Percentiles rank a stretch among this genome's conserved stretches.
Evolutionary conservation across 106 monocot genomes (phyloP).

Genomic region (Alisma plantagoaquatica): DNA sequence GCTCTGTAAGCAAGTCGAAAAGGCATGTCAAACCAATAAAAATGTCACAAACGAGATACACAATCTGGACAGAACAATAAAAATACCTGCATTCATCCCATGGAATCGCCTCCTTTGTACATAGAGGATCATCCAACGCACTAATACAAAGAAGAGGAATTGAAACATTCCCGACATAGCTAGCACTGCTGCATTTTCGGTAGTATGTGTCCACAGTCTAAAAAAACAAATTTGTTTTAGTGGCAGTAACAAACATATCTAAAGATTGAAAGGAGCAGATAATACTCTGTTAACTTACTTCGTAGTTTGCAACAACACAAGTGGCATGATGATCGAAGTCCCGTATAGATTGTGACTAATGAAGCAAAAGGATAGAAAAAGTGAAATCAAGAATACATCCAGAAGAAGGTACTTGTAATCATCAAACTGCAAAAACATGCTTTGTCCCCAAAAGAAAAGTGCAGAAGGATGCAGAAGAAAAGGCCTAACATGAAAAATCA

Average conservation of each 20-base stretch:
- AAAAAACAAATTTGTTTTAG: constrained; percentile 1
- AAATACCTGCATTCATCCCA: constrained; percentile 82
- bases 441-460: too few relatives aligned
- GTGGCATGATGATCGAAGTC: constrained; percentile 77
- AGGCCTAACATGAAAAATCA: too few relatives aligned
- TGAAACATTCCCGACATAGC: constrained; percentile 36
- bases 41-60: background rate
- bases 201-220: constrained; percentile 82
- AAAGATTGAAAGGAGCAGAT: background rate
- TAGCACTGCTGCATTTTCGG: constrained; percentile 49
- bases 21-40: too few relatives aligned
- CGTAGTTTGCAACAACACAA: constrained; percentile 46
- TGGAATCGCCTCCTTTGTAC: constrained; percentile 87
- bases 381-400: background rate
- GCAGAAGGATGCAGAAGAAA: too few relatives aligned
- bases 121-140: constrained; percentile 82
- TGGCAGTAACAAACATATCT: background rate
- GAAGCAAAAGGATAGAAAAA: background rate
- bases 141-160: constrained; percentile 62
- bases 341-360: constrained; percentile 55
- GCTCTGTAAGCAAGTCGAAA: constrained; percentile 29
- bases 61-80: background rate
- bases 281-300: constrained; percentile 24
- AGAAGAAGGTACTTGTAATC: background rate
- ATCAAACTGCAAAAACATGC: too few relatives aligned